phyloP scores from a whole-genome alignment of 805 yeast genomes.

The Pichia cephalocereana region DNA sequence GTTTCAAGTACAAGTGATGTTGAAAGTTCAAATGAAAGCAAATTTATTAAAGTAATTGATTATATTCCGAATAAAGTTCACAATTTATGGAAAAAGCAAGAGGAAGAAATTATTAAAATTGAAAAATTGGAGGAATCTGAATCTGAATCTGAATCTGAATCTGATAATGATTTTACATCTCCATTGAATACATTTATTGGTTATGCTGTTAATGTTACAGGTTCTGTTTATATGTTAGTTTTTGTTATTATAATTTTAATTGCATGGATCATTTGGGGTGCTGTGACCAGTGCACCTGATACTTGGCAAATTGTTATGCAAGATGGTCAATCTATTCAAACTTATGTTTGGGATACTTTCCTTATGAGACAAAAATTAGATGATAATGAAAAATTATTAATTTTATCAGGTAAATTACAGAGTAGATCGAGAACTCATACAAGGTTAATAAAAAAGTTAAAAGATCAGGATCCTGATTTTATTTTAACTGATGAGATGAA shows the following conservation, averaged over 20 bases:
- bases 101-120: neutral
- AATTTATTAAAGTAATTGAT: too few relatives aligned
- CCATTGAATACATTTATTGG: slow-evolving; percentile 9
- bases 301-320: slow-evolving; percentile 35
- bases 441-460: slow-evolving; percentile 8
- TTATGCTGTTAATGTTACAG: slow-evolving; percentile 11
- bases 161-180: slow-evolving; percentile 1
- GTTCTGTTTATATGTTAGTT: slow-evolving; percentile 15
- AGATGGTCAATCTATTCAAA: slow-evolving; percentile 32
- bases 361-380: slow-evolving; percentile 31
- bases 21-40: too few relatives aligned
- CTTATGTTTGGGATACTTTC: slow-evolving; percentile 32
- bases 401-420: slow-evolving; percentile 19
- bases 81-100: neutral
- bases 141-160: slow-evolving; percentile 1
- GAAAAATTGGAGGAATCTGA: slow-evolving; percentile 1
- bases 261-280: slow-evolving; percentile 18
- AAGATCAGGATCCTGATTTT: neutral
- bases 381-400: slow-evolving; percentile 22
- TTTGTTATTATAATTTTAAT: slow-evolving; percentile 19
- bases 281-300: slow-evolving; percentile 22
- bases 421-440: slow-evolving; percentile 22
- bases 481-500: neutral
- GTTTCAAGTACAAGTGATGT: too few relatives aligned
- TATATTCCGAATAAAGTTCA: neutral